These are phyloP conservation scores for Mycena vulgaris DNA, from an alignment of 768 basidiomycete species.

Conservation along the genomic window DNA sequence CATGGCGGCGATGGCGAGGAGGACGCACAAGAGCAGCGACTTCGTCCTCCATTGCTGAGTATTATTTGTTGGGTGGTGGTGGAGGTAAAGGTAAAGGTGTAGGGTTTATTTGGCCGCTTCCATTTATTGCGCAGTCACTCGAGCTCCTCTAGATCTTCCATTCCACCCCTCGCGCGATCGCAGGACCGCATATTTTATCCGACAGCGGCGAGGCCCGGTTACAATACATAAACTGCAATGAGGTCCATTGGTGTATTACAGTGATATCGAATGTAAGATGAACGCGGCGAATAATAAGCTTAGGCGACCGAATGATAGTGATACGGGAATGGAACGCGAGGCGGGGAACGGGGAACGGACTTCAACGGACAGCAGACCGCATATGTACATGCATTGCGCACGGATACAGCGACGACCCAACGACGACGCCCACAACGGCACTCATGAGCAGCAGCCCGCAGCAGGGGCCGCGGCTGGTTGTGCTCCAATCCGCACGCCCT, in stretches of 20 bases:
- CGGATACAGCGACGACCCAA: background rate
- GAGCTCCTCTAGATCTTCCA: too few species aligned
- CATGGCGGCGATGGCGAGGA: background rate
- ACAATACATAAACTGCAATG: background rate
- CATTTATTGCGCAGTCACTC: too few species aligned
- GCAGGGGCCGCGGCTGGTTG: conserved; percentile 24
- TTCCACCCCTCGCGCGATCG: too few species aligned
- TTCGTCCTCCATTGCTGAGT: conserved; percentile 76
- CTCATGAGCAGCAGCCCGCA: conserved; percentile 39
- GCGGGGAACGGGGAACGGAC: background rate
- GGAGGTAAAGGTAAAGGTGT: conserved; percentile 16
- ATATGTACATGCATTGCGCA: background rate
- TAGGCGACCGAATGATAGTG: conserved; percentile 6
- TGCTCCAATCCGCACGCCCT: conserved; percentile 52
- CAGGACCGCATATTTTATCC: too few species aligned
- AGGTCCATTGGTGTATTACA: conserved; percentile 31
- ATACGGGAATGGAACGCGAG: background rate
- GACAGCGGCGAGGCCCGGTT: background rate
- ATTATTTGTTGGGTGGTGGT: conserved; percentile 28
- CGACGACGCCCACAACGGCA: background rate
- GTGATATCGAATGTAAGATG: conserved; percentile 26
- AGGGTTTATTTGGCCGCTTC: background rate
- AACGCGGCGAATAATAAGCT: conserved; percentile 29
- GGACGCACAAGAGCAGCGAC: conserved; percentile 68
- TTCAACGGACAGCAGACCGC: background rate